A percentile compares a stretch with the other conserved stretches of the same genome.
Conservation (phyloP, 192 early-diverging fungal species). For the Umbelopsis sp. region DNA sequence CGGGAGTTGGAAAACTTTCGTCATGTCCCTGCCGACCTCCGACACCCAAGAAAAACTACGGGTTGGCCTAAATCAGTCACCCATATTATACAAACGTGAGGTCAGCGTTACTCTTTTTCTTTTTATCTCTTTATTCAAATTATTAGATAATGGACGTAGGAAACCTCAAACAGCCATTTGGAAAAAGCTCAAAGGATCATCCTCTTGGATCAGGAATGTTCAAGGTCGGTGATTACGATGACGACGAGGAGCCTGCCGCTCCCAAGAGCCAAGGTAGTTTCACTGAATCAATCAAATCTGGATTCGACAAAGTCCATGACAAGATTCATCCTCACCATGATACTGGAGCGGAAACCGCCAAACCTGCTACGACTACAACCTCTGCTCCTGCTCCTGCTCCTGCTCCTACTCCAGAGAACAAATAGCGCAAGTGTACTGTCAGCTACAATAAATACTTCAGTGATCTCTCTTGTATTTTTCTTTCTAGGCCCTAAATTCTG, state of each 20-base stretch:
- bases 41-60: too few relatives aligned
- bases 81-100: background rate
- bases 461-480: background rate
- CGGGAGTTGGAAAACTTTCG: background rate
- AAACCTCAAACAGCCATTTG: background rate
- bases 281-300: background rate
- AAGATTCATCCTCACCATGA: background rate
- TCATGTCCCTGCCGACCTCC: background rate
- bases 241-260: background rate
- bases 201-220: background rate
- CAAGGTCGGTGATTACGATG: conserved; percentile 26
- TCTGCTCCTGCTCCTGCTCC: background rate
- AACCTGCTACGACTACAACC: background rate
- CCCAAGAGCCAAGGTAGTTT: conserved; percentile 1
- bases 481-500: background rate
- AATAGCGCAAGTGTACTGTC: background rate
- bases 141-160: conserved; percentile 23
- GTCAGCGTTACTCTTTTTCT: background rate
- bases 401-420: background rate
- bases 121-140: background rate
- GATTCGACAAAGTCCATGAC: background rate
- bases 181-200: background rate
- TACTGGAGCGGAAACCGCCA: background rate
- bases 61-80: background rate
- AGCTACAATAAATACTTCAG: too few relatives aligned